phyloP scores from a whole-genome alignment of 2,329 filamentous ascomycete species.

The Didymella arachidicola region DNA sequence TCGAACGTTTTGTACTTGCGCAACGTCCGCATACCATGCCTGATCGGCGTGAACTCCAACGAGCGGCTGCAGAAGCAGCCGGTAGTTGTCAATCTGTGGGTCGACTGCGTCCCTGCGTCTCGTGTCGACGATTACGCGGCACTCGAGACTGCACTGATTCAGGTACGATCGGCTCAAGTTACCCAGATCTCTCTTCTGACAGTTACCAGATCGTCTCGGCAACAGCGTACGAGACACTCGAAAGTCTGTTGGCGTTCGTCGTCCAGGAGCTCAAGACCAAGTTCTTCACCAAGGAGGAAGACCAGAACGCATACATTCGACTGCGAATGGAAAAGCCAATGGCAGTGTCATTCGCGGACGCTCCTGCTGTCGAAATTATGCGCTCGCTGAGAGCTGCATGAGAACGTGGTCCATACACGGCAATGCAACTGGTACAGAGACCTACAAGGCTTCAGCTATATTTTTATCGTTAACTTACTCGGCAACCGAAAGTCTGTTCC shows the following conservation, averaged over 20 bases:
- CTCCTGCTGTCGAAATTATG: slow-evolving; percentile 69
- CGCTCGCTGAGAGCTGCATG: slow-evolving; percentile 29
- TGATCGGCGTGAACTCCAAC: slow-evolving; percentile 77
- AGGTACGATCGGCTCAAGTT: slow-evolving; percentile 57
- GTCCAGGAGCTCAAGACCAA: slow-evolving; percentile 54
- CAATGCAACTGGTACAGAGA: neutral
- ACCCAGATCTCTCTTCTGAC: slow-evolving; percentile 20
- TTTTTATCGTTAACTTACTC: neutral
- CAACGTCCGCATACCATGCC: slow-evolving; percentile 68
- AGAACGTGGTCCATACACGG: neutral
- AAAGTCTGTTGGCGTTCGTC: slow-evolving; percentile 51
- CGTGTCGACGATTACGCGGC: slow-evolving; percentile 61
- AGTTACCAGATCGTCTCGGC: slow-evolving; percentile 50
- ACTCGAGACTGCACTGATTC: slow-evolving; percentile 67
- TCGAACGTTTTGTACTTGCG: slow-evolving; percentile 59
- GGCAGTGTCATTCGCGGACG: slow-evolving; percentile 75
- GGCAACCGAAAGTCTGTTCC: slow-evolving; percentile 4
- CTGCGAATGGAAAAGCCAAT: slow-evolving; percentile 75
- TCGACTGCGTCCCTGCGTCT: slow-evolving; percentile 60
- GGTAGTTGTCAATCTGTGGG: slow-evolving; percentile 67
- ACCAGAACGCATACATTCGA: slow-evolving; percentile 61
- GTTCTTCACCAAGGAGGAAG: slow-evolving; percentile 41
- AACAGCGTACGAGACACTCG: slow-evolving; percentile 58
- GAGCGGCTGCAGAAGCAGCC: slow-evolving; percentile 72
- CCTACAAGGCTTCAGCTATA: slow-evolving; percentile 3